Base-by-base conservation (phyloP, 2,329 filamentous ascomycete species). In the Trichoderma sp. region DNA sequence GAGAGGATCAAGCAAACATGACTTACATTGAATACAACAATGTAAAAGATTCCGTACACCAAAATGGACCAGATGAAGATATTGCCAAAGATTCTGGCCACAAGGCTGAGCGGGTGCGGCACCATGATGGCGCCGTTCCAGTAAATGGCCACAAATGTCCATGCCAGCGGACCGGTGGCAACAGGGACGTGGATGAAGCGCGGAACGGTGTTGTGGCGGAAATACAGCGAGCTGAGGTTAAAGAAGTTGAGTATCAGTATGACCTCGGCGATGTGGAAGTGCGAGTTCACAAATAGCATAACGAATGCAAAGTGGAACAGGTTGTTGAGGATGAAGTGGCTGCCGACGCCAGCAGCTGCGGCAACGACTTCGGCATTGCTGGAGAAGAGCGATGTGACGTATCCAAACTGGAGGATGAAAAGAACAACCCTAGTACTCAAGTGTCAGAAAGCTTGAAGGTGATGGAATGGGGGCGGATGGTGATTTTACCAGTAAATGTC, bases 41-140 rank as follows among this genome's bases (percentile, higher is more conserved):
- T 84, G 82, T 94, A 94, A 78, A 93, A 92, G 42, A 87, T 75
- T 9, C 93, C 93, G 74, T 93, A 91, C 2, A 86, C 87, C 48
- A 94, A 81, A 70, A 94, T 89, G 29, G 89, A 88, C 93, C 93
- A 97, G 75, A 97, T 91, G 73, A 93, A 93, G 72, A 97, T 83
- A 76, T 97, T 97, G 61, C 92, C 93, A 27, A 95, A 86, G 72
- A 97, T 89, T 57, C 92, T 84, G n/a, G 91, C 90, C 2, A 90
- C 84, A 5, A 93, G 78, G 68, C 82, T 86, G 67, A 89, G 81
- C 8, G 88, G 85, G 75, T 92, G 84, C n/a, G 82, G 82, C n/a
- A 94, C 87, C 76, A 92, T 91, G 57, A 94, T 89, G 22, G 93
- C 92, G 9, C 93, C 93, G 73, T 93, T 92, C 92, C 92, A 97